These are phyloP conservation scores for Fusarium sp. DNA, from an alignment of 2,329 filamentous ascomycete genomes.

Conservation along the genomic window DNA sequence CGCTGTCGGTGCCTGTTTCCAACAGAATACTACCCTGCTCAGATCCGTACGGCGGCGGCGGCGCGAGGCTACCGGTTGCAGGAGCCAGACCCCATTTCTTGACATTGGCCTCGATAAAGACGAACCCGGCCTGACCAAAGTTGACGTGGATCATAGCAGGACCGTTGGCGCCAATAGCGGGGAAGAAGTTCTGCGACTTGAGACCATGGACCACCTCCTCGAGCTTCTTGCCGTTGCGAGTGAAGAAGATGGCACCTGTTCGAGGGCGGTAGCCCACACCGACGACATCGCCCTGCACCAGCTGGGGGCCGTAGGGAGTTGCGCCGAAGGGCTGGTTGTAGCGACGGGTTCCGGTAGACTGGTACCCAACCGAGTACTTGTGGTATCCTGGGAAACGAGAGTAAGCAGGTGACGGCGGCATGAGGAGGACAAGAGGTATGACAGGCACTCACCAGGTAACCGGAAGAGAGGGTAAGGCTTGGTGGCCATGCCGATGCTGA, in stretches of 20 bases:
- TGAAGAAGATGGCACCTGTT: conserved; percentile 97
- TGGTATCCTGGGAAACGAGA: conserved; percentile 74
- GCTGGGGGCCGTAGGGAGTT: conserved; percentile 83
- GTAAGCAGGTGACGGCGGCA: conserved; percentile 34
- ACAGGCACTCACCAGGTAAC: conserved; percentile 78
- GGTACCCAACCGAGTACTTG: conserved; percentile 91
- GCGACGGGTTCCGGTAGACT: conserved; percentile 86
- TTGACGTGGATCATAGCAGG: conserved; percentile 95
- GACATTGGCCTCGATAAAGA: conserved; percentile 99
- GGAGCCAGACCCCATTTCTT: conserved; percentile 99
- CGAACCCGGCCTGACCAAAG: conserved; percentile 96
- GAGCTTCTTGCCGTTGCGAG: conserved; percentile 95
- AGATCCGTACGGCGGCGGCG: conserved; percentile 95
- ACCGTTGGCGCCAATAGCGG: conserved; percentile 94
- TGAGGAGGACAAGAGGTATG: conserved; percentile 4
- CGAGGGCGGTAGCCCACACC: conserved; percentile 95
- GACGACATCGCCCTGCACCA: conserved; percentile 94
- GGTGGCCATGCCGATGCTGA: conserved; percentile 94
- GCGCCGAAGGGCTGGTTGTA: conserved; percentile 92
- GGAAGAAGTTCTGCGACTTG: conserved; percentile 97
- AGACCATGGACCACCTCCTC: conserved; percentile 94
- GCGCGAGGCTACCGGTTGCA: conserved; percentile 93
- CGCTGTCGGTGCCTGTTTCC: conserved; percentile 81
- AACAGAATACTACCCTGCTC: conserved; percentile 97
- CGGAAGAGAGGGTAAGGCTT: conserved; percentile 97